These are phyloP conservation scores for Theobroma cacao DNA, from an alignment of 345 rosid genomes.

Conservation along the genomic window DNA sequence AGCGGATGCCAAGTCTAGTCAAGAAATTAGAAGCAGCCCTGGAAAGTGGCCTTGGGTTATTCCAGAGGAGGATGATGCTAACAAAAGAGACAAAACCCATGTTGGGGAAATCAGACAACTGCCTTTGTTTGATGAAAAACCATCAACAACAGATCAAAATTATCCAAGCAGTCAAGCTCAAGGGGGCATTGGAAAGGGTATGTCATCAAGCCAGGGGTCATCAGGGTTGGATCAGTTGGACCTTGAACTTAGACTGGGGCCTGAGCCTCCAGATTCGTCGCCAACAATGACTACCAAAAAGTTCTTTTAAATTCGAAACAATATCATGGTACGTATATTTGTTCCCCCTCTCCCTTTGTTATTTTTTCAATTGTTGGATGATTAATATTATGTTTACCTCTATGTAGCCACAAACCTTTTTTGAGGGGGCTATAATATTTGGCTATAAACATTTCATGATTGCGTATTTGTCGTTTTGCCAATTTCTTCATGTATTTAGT, in stretches of 20 bases:
- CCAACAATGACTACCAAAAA: constrained; percentile 30
- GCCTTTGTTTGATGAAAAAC: constrained; percentile 31
- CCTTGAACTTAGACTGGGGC: constrained; percentile 63
- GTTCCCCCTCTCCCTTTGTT: background rate
- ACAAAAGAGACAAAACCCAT: background rate
- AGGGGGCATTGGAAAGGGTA: constrained; percentile 1
- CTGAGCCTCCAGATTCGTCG: constrained; percentile 34
- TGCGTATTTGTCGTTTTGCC: background rate
- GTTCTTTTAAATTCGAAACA: constrained; percentile 35
- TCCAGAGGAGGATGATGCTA: background rate
- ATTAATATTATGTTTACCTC: background rate
- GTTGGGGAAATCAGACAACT: constrained; percentile 25
- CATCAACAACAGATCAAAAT: constrained; percentile 16
- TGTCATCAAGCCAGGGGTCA: constrained; percentile 6
- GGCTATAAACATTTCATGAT: background rate
- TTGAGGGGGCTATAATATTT: background rate
- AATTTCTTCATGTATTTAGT: background rate
- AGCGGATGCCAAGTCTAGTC: background rate
- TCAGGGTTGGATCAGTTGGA: constrained; percentile 30
- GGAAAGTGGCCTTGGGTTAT: constrained; percentile 23
- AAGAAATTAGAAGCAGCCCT: constrained; percentile 4
- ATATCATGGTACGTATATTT: background rate
- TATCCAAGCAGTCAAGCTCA: background rate
- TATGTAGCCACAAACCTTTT: background rate
- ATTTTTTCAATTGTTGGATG: background rate